Evolutionary conservation across 2,329 filamentous ascomycete genomes (phyloP).

Genomic region (Aspergillus fumigatus): DNA sequence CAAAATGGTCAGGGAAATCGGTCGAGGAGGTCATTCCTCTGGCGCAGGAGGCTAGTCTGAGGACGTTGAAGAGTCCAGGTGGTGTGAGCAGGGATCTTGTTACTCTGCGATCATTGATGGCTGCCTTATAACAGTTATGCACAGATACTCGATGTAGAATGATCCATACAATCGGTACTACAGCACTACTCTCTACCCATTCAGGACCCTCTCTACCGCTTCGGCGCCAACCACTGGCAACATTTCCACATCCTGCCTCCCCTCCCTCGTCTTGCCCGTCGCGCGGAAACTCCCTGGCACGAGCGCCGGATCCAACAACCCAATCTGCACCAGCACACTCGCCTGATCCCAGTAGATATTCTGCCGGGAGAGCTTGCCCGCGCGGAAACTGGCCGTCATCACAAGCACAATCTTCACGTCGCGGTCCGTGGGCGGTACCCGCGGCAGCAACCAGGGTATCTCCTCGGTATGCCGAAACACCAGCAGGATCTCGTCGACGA

Average conservation of each 20-base stretch:
- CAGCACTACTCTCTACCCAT: slow-evolving; percentile 10
- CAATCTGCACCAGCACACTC: slow-evolving; percentile 55
- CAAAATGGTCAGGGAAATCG: slow-evolving; percentile 44
- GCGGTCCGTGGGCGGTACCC: slow-evolving; percentile 49
- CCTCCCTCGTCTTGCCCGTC: slow-evolving; percentile 25
- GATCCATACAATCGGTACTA: not conserved
- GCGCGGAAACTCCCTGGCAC: slow-evolving; percentile 44
- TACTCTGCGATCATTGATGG: slow-evolving; percentile 10
- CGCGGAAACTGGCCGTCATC: slow-evolving; percentile 42
- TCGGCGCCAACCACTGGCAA: slow-evolving; percentile 35
- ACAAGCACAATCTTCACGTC: slow-evolving; percentile 52
- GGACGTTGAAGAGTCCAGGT: slow-evolving; percentile 71
- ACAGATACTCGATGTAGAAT: not conserved
- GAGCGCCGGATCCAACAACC: slow-evolving; percentile 51
- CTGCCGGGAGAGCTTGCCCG: slow-evolving; percentile 42
- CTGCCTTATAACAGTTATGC: not conserved
- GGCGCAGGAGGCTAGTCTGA: slow-evolving; percentile 74
- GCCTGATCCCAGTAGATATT: slow-evolving; percentile 62
- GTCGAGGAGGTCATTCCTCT: slow-evolving; percentile 65
- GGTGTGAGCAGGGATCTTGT: slow-evolving; percentile 53
- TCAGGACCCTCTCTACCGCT: slow-evolving; percentile 21
- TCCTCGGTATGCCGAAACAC: slow-evolving; percentile 51
- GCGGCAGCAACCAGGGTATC: slow-evolving; percentile 55
- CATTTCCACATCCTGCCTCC: slow-evolving; percentile 22
- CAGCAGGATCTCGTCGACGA: slow-evolving; percentile 56